Base-by-base conservation (phyloP, 768 basidiomycete genomes). In the Calocera viscosa region DNA sequence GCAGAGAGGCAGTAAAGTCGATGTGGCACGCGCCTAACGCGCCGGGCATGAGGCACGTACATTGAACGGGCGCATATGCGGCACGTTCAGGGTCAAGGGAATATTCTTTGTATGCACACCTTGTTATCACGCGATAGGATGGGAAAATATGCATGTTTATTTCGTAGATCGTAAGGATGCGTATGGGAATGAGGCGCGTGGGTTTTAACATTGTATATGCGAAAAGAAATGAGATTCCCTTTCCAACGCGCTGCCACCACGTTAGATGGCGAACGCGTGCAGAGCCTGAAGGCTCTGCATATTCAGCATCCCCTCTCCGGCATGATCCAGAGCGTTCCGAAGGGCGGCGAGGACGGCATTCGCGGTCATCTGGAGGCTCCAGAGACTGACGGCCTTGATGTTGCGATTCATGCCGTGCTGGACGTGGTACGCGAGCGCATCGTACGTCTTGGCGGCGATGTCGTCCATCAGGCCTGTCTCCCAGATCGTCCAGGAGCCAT, bases 401-500 rank as follows among this genome's bases (percentile, higher is more conserved):
- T 94, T 86, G 66, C 90, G 86, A 72, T 92, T 90, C 80, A 91
- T 86, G 28, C 85, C 87, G 71, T 93, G 91, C 1, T 88, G 86
- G 64, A 99, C 95, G 77, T 98, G 96, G 75, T 93, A 86, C 11
- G 95, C 95, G 67, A 99, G 82, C 11, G 96, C 95, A 64, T 91
- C 90, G 74, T 96, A 94, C 22, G 86, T 87, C 86, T 91, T 92
- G 70, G 87, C 78, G 0, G 93, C 89, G 60, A 96, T 89, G 67
- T 88, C 89, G 70, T 93, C 89, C 82, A 94, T 89, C 64, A 99
- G 81, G 24, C 94, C 95, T 74, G 92, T 91, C 80, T 94, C 91
- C 88, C 93, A 94, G 83, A 93, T 87, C 66, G 92, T 98, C 94
- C 94, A 98, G 24, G 92, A 84, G 2, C 96, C 96, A 75, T 98